Conservation (phyloP, 441 rosid genomes). For the Mallotus japonicus region DNA sequence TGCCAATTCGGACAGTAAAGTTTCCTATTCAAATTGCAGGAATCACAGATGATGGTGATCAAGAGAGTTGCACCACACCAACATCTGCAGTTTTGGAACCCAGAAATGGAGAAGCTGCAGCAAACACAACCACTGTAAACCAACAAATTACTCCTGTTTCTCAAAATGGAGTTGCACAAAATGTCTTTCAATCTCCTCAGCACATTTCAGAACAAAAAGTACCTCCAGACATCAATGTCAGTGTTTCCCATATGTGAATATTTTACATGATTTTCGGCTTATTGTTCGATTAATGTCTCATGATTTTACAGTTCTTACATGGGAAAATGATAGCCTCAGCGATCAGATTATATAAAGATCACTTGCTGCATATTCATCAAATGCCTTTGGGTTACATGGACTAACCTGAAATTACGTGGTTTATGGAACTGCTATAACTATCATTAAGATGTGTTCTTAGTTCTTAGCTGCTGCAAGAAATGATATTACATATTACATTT, state of each 20-base stretch:
- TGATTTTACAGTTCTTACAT: neutral
- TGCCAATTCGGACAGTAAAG: slow-evolving; percentile 12
- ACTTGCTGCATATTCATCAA: no score
- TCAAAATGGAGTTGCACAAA: neutral
- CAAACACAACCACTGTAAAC: neutral
- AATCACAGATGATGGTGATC: slow-evolving; percentile 1
- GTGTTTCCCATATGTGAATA: slow-evolving; percentile 13
- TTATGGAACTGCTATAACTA: no score
- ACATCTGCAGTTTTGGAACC: slow-evolving; percentile 15
- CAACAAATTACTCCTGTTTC: slow-evolving; percentile 8
- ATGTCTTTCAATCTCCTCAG: slow-evolving; percentile 5
- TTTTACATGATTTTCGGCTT: neutral
- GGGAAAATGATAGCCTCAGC: no score
- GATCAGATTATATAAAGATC: no score
- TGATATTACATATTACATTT: no score
- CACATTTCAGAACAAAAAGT: slow-evolving; percentile 2
- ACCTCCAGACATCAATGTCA: slow-evolving; percentile 1
- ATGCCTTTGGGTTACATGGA: no score
- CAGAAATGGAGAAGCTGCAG: slow-evolving; percentile 4
- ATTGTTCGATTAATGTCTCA: neutral
- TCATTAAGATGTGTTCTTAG: no score
- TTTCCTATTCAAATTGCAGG: slow-evolving; percentile 5
- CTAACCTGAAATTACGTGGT: no score
- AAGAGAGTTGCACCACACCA: slow-evolving; percentile 23
- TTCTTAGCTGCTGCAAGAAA: no score